Evolutionary conservation across 208 protist species (phyloP), one percentile per base, ranked within the genome.

Genomic region (Trypanosoma mega): DNA sequence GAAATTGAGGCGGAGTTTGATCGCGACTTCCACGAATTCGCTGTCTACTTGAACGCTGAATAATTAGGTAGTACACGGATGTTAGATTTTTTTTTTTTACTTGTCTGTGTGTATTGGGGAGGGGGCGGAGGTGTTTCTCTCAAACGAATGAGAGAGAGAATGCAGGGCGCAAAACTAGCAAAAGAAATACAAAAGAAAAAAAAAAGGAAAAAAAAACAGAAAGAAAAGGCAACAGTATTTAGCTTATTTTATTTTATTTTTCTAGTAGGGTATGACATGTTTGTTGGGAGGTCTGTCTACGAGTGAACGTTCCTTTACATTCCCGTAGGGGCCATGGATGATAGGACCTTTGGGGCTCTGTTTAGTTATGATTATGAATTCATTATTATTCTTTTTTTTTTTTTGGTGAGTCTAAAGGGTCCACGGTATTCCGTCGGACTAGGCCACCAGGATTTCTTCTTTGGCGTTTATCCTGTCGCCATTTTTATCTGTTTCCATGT

Each of bases 1-100:
- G 89, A 92, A 76, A 91, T 95, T 63, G 85, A 95, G 75, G 71
- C 89, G 14, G 89, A 95, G 76, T 95, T 95, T 62, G 85, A 95
- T 70, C 86, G 85, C 39, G 82, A 93, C 59, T 95, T 93, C 80
- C 85, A 95, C 72, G 86, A 95, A 67, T 93, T 93, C 69, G 77
- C 77, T 53, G 82, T 95, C 7, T 92, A 93, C 72, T 78, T 95
- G 60, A 95, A 93, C 72, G 80, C 83, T 39, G 85, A 95, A 76
- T 93, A 85, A 79, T 11, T 16, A 21, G 46, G 14, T 41, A 60
- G 9, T 50, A 12, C 8, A 12, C 34, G 8, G 6, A 39, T 6
- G 8, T 6, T 16, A 12, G n/a, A n/a, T n/a, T n/a, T n/a, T n/a
- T n/a, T n/a, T n/a, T n/a, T n/a, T n/a, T n/a, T n/a, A n/a, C n/a